These are phyloP conservation scores for Aureobasidium sp. DNA, from an alignment of 2,329 filamentous ascomycete species.

Conservation along the genomic window DNA sequence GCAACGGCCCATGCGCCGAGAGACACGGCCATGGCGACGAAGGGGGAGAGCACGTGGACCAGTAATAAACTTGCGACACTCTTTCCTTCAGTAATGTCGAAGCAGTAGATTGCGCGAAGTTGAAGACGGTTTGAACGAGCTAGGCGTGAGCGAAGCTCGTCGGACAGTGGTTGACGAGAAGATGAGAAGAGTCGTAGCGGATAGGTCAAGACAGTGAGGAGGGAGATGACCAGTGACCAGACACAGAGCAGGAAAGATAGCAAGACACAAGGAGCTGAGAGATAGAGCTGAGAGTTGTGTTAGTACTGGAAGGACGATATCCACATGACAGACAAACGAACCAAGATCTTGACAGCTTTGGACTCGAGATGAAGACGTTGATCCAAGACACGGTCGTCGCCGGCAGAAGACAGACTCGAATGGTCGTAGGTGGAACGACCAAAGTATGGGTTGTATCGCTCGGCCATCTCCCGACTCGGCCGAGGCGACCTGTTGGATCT, in stretches of 20 bases:
- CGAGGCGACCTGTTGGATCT: slow-evolving; percentile 1
- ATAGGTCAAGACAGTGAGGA: slow-evolving; percentile 45
- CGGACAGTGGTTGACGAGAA: slow-evolving; percentile 39
- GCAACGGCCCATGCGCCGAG: slow-evolving; percentile 53
- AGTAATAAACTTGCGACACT: slow-evolving; percentile 41
- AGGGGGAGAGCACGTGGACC: slow-evolving; percentile 49
- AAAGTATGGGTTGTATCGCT: slow-evolving; percentile 7
- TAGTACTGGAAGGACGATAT: neutral
- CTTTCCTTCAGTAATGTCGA: slow-evolving; percentile 33
- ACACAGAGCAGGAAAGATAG: slow-evolving; percentile 48
- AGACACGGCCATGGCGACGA: slow-evolving; percentile 51
- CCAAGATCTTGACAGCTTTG: slow-evolving; percentile 39
- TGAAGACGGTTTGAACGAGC: slow-evolving; percentile 48
- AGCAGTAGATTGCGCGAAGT: slow-evolving; percentile 43
- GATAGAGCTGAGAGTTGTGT: slow-evolving; percentile 37
- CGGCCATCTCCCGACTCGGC: neutral
- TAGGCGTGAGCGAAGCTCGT: slow-evolving; percentile 47
- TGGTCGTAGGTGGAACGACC: neutral
- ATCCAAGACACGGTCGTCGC: slow-evolving; percentile 31
- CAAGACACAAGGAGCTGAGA: slow-evolving; percentile 48
- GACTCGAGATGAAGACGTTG: slow-evolving; percentile 35
- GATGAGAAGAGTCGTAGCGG: slow-evolving; percentile 47
- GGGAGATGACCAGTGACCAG: slow-evolving; percentile 47
- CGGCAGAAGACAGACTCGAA: slow-evolving; percentile 20
- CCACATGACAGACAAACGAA: slow-evolving; percentile 22